Percentiles rank a stretch among this genome's conserved stretches.
Conservation (phyloP, 1,139 yeast species). For the Pichia inconspicua region DNA sequence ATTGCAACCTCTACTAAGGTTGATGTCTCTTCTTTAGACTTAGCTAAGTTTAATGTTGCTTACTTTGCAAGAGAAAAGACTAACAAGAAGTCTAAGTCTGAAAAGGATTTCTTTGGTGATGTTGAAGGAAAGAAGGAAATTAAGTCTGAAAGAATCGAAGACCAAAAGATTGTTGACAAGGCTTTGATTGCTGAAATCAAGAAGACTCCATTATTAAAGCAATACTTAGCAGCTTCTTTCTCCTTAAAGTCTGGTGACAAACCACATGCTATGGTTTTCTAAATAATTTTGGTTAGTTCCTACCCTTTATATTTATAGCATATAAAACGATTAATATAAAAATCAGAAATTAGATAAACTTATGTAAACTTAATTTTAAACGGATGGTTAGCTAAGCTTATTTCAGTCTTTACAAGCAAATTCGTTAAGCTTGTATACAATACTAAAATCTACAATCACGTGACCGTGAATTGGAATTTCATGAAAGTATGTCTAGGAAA, state of each 20-base stretch:
- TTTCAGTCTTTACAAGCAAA: neutral
- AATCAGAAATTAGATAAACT: slow-evolving; percentile 8
- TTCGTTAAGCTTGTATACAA: too few species aligned
- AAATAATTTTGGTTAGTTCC: slow-evolving; percentile 29
- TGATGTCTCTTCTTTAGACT: slow-evolving; percentile 72
- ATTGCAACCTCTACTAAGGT: slow-evolving; percentile 97
- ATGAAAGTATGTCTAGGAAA: neutral
- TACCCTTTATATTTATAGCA: slow-evolving; percentile 9
- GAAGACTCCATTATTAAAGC: slow-evolving; percentile 97
- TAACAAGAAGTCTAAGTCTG: slow-evolving; percentile 74
- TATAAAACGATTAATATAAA: slow-evolving; percentile 13
- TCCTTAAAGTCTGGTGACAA: slow-evolving; percentile 98
- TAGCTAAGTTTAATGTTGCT: slow-evolving; percentile 86
- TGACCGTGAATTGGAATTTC: neutral
- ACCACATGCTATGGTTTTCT: slow-evolving; percentile 98
- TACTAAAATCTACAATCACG: neutral
- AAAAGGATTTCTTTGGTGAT: slow-evolving; percentile 92
- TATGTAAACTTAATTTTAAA: neutral
- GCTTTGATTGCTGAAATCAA: slow-evolving; percentile 90
- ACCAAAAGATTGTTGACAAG: slow-evolving; percentile 95
- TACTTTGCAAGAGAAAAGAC: slow-evolving; percentile 97
- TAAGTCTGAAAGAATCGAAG: slow-evolving; percentile 93
- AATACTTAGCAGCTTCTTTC: slow-evolving; percentile 95
- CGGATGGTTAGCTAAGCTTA: neutral
- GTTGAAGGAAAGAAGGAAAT: slow-evolving; percentile 74